A percentile compares a stretch with the other conserved stretches of the same genome.
These are phyloP conservation scores for Xylariaceae sp. DNA, from an alignment of 2,329 filamentous ascomycete species.

Conservation along the genomic window DNA sequence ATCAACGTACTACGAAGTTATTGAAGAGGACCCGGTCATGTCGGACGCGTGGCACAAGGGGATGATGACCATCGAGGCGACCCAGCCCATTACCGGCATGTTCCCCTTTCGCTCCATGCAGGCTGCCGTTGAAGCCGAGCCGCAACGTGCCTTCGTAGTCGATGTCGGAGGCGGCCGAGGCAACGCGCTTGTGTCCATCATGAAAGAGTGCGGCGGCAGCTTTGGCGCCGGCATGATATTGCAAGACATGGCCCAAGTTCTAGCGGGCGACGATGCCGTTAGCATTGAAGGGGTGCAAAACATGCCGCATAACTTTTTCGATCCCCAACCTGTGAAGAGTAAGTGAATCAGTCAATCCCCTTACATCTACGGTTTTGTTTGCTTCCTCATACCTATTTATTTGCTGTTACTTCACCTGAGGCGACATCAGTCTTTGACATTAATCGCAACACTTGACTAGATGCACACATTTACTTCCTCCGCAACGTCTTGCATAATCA, in stretches of 20 bases:
- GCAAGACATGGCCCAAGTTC: slow-evolving; percentile 36
- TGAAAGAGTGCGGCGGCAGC: slow-evolving; percentile 24
- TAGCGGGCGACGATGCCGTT: slow-evolving; percentile 26
- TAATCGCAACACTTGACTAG: not conserved
- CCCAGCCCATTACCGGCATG: slow-evolving; percentile 36
- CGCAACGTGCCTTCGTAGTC: slow-evolving; percentile 31
- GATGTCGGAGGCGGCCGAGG: slow-evolving; percentile 34
- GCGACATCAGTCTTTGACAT: too few relatives aligned
- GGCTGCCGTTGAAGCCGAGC: slow-evolving; percentile 30
- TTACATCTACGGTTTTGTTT: too few relatives aligned
- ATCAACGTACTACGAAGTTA: slow-evolving; percentile 35
- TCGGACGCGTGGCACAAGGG: slow-evolving; percentile 35
- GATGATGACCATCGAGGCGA: slow-evolving; percentile 32
- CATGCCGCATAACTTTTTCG: not conserved
- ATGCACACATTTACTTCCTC: slow-evolving; percentile 23
- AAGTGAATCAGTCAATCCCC: not conserved
- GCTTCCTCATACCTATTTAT: too few relatives aligned
- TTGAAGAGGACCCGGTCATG: slow-evolving; percentile 31
- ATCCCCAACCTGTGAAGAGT: not conserved
- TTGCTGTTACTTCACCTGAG: too few relatives aligned
- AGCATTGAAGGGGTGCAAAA: not conserved
- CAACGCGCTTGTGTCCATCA: slow-evolving; percentile 33
- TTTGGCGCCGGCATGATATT: slow-evolving; percentile 31
- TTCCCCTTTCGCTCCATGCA: slow-evolving; percentile 34
- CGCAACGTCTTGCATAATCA: slow-evolving; percentile 21